Evolutionary conservation across 306 rosid genomes (phyloP).

Genomic region (Amphicarpaea edgeworthii): DNA sequence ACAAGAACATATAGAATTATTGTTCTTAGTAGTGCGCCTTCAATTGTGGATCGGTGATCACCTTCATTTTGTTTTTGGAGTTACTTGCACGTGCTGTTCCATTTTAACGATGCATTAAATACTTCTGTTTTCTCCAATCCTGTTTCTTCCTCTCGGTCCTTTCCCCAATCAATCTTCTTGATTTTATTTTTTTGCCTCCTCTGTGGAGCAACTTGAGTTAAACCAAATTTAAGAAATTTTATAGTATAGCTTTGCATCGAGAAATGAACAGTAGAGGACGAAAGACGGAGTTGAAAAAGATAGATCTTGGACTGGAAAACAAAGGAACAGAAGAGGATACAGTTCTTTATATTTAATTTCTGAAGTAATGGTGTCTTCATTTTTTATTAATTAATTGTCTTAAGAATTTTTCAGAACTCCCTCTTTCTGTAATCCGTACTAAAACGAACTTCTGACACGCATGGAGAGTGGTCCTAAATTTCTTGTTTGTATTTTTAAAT

Average conservation of each 20-base stretch:
- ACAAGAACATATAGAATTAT: neutral
- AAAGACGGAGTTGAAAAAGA: neutral
- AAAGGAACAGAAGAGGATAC: neutral
- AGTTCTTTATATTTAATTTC: neutral
- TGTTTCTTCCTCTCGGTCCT: neutral
- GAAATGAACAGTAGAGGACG: neutral
- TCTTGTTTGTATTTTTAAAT: too few species aligned
- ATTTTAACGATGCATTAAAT: conserved; percentile 10
- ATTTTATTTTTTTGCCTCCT: neutral
- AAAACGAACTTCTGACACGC: neutral
- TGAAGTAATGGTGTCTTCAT: neutral
- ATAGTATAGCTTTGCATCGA: neutral
- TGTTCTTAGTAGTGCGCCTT: neutral
- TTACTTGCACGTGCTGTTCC: conserved; percentile 25
- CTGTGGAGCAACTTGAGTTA: neutral
- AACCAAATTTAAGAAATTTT: neutral
- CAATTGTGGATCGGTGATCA: neutral
- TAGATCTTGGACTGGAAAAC: neutral
- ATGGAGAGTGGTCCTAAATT: too few species aligned
- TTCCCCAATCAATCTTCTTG: neutral
- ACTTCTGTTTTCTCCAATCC: neutral
- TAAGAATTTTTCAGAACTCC: neutral
- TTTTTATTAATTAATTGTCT: neutral
- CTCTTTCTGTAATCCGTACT: neutral
- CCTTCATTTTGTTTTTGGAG: conserved; percentile 17